Conservation (phyloP, 306 rosid genomes). For the Castanea mollissima region DNA sequence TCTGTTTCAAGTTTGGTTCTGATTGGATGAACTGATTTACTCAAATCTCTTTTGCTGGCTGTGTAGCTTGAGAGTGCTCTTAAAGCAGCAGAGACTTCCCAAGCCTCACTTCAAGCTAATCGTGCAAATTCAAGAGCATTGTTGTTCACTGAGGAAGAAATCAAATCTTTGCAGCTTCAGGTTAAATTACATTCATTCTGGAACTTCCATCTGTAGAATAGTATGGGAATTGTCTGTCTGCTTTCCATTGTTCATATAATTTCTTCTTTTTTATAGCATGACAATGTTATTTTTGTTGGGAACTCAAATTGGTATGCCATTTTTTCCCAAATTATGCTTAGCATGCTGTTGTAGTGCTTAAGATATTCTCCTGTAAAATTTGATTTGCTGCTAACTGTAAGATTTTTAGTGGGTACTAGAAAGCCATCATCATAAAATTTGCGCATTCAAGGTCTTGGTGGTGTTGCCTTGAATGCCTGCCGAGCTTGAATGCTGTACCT, state of each 20-base stretch:
- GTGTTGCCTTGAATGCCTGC: slow-evolving; percentile 75
- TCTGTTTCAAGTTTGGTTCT: not conserved
- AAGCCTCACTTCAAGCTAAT: slow-evolving; percentile 70
- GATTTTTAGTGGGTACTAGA: slow-evolving; percentile 35
- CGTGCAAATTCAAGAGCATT: slow-evolving; percentile 69
- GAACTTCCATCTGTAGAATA: not conserved
- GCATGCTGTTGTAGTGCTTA: not conserved
- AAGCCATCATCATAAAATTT: slow-evolving; percentile 85
- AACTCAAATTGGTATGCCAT: not conserved
- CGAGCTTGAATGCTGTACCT: slow-evolving; percentile 61
- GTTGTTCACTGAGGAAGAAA: slow-evolving; percentile 83
- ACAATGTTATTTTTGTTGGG: not conserved
- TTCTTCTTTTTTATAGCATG: not conserved
- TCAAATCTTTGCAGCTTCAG: slow-evolving; percentile 91
- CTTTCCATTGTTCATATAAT: not conserved
- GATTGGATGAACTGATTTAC: slow-evolving; percentile 3
- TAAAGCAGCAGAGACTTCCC: slow-evolving; percentile 76
- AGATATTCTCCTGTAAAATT: not conserved
- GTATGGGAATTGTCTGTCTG: not conserved
- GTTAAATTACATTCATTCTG: slow-evolving; percentile 31
- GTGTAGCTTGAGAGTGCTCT: slow-evolving; percentile 81
- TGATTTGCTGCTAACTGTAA: not conserved
- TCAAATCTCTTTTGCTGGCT: slow-evolving; percentile 3
- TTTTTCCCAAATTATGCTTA: not conserved
- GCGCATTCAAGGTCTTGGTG: slow-evolving; percentile 41